phyloP scores from a whole-genome alignment of 31 red algal genomes.

The Pterothamnion heteromorphum region DNA sequence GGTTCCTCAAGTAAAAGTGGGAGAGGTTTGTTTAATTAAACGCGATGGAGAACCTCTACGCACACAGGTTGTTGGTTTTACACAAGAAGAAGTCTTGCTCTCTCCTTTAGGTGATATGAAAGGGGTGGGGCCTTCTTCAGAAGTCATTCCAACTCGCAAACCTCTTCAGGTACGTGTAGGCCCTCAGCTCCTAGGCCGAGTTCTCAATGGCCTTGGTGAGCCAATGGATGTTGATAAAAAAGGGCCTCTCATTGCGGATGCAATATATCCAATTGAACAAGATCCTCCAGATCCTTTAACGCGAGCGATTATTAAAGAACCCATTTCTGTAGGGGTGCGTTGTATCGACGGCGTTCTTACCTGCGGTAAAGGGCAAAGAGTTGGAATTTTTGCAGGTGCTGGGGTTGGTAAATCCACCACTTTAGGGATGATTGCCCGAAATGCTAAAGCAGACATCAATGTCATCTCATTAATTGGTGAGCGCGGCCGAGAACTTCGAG shows the following conservation, averaged over 20 bases:
- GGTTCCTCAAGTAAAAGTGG: background rate
- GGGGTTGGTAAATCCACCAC: constrained; percentile 33
- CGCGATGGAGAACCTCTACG: background rate
- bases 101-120: background rate
- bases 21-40: background rate
- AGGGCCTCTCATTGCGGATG: background rate
- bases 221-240: background rate
- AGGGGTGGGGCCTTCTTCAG: background rate
- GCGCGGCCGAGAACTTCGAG: constrained; percentile 39
- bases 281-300: background rate
- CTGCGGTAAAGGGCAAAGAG: constrained; percentile 15
- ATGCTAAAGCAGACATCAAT: background rate
- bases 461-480: constrained; percentile 35
- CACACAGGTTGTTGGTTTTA: background rate
- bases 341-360: constrained; percentile 20
- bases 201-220: constrained; percentile 1
- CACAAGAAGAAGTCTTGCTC: background rate
- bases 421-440: background rate
- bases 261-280: background rate
- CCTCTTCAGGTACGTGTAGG: background rate
- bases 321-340: background rate
- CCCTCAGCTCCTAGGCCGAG: background rate
- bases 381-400: constrained; percentile 21
- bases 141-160: background rate
- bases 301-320: background rate